Percentiles rank a stretch among this genome's conserved stretches.
Evolutionary conservation across 2,329 filamentous ascomycete species (phyloP).

Genomic region (Geosmithia flava): DNA sequence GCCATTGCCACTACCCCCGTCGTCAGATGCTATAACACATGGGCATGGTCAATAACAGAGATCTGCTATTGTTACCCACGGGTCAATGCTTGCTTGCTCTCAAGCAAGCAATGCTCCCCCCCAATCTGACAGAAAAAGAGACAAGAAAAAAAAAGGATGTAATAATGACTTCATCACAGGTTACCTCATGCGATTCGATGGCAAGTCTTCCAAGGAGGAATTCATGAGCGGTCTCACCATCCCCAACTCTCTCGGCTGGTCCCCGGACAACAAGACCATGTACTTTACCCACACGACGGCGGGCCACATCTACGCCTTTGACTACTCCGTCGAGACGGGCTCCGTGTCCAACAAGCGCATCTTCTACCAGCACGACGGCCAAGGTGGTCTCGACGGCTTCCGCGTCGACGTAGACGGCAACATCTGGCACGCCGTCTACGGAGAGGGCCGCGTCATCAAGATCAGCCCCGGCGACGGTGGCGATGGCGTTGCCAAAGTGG

Average conservation of each 20-base stretch:
- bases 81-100: too few species aligned
- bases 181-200: constrained; percentile 59
- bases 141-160: neutral
- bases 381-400: constrained; percentile 71
- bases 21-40: too few species aligned
- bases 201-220: constrained; percentile 43
- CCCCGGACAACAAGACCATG: constrained; percentile 6
- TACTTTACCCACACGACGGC: constrained; percentile 74
- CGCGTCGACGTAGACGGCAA: constrained; percentile 74
- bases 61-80: too few species aligned
- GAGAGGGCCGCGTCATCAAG: constrained; percentile 61
- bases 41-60: too few species aligned
- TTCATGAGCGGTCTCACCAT: constrained; percentile 58
- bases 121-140: too few species aligned
- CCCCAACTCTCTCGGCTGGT: constrained; percentile 27
- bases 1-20: too few species aligned
- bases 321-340: constrained; percentile 53
- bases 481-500: constrained; percentile 40
- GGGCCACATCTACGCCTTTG: constrained; percentile 58
- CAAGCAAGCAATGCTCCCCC: too few species aligned
- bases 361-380: constrained; percentile 57
- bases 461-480: constrained; percentile 42
- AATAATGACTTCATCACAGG: constrained; percentile 30
- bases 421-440: constrained; percentile 82
- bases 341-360: constrained; percentile 54